Evolutionary conservation across 164 flowering plant genomes (phyloP).

Genomic region (Nymphaea colorata): DNA sequence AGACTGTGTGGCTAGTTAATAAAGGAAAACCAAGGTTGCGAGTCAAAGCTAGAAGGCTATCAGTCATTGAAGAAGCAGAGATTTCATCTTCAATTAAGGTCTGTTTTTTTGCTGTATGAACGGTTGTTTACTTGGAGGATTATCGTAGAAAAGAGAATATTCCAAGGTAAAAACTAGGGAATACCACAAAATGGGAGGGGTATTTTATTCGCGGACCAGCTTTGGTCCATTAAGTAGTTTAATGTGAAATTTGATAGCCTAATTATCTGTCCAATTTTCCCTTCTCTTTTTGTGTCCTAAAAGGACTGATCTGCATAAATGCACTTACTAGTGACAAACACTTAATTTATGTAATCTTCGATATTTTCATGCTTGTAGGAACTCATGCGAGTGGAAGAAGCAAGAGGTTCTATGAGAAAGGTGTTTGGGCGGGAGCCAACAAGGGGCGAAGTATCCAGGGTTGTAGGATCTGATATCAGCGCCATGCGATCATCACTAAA

Average conservation of each 20-base stretch:
- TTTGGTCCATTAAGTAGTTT: neutral
- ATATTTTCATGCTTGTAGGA: neutral
- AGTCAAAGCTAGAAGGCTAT: neutral
- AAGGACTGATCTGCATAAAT: too few species aligned
- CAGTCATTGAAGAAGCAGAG: neutral
- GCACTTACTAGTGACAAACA: too few species aligned
- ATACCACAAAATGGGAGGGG: neutral
- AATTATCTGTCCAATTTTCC: neutral
- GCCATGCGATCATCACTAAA: neutral
- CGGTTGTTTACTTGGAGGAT: neutral
- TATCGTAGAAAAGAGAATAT: neutral
- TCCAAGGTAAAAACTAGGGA: neutral
- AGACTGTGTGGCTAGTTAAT: neutral
- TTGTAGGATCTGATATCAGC: neutral
- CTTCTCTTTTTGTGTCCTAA: neutral
- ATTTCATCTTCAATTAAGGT: neutral
- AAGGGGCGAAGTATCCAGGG: neutral
- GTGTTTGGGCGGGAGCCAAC: slow-evolving; percentile 1
- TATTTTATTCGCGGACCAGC: neutral
- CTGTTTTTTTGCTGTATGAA: neutral
- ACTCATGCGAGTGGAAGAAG: neutral
- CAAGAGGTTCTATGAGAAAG: neutral
- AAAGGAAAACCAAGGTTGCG: neutral
- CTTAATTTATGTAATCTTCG: too few species aligned
- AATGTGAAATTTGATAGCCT: neutral